phyloP scores from a whole-genome alignment of 371 early-diverging fungal species.

The Mortierella sp. region DNA sequence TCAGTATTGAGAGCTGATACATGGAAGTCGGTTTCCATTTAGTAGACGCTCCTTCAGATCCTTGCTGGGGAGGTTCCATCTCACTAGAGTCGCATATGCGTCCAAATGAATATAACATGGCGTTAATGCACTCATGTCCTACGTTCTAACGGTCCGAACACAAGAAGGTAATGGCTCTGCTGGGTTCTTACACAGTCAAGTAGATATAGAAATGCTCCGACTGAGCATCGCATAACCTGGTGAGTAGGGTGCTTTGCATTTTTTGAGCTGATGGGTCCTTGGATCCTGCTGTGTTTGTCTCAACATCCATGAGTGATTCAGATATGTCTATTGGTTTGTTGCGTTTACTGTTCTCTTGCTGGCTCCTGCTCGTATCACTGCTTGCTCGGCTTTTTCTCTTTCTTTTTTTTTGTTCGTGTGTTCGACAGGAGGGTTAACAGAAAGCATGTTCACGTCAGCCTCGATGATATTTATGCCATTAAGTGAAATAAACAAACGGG shows the following conservation, averaged over 20 bases:
- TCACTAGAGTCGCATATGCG: slow-evolving; percentile 21
- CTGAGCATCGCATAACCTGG: slow-evolving; percentile 36
- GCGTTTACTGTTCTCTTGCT: not conserved
- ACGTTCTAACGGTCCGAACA: not conserved
- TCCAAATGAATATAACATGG: not conserved
- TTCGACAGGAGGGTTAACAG: not conserved
- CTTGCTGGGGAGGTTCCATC: slow-evolving; percentile 30
- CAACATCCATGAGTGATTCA: slow-evolving; percentile 23
- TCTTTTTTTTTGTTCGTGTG: not conserved
- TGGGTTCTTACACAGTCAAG: slow-evolving; percentile 41
- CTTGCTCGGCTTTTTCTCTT: not conserved
- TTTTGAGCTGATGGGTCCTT: not conserved
- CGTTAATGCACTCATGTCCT: no score
- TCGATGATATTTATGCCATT: not conserved
- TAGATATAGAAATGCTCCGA: slow-evolving; percentile 48
- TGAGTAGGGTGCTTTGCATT: slow-evolving; percentile 18
- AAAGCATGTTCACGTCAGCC: not conserved
- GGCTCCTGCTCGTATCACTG: not conserved
- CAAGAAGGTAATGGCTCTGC: not conserved
- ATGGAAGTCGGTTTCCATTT: slow-evolving; percentile 7
- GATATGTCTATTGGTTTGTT: not conserved
- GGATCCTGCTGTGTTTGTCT: not conserved
- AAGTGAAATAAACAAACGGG: not conserved
- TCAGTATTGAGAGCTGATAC: slow-evolving; percentile 31
- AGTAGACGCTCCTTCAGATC: slow-evolving; percentile 1